Base-by-base conservation (phyloP, 2,329 filamentous ascomycete species). In the Rhynchosporium graminicola region DNA sequence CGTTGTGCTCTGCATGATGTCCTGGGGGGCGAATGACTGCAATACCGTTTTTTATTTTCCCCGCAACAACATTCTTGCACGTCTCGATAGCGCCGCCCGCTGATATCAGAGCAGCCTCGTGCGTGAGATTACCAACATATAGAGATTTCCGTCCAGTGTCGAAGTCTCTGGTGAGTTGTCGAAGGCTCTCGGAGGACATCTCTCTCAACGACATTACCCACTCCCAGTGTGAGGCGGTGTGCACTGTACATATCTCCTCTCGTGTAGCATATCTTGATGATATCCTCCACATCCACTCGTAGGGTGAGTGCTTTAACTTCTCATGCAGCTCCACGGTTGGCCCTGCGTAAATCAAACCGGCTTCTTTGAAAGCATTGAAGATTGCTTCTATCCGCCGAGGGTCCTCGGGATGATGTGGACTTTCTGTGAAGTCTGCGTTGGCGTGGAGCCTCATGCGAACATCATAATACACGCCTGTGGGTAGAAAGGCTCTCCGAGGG, bases 21-120 rank as follows among this genome's bases (percentile, higher is more conserved):
- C 95, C 95, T 0, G 95, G 95, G 1, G 95, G 95, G 13, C 95
- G 86, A 70, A 99, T 97, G 43, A 99, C 89, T 0, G 95, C 95
- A 74, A 99, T 95, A 0, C 91, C 92, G 72, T 99, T 99, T 76
- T 96, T 97, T 58, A 97, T 90, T 62, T 86, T 83, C 3, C 91
- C 89, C 2, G 83, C 82, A 29, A 95, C 88, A 4, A 99, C 92
- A n/a, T 91, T 90, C 75, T 93, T 89, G 77, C 93, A 97, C 0
- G 93, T 96, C 77, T 99, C 95, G 65, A 99, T 97, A 15, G 94
- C 93, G 48, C 94, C 94, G 36, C 95, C 95, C 12, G 91, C 91
- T 1, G 95, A 94, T 40, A 99, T 81, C 45, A 91, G 81, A 0
- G 93, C 90, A 38, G 92, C 93, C 48, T 87, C 85, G 70, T 87